A percentile compares a stretch with the other conserved stretches of the same genome.
Evolutionary conservation across 2,329 filamentous ascomycete genomes (phyloP).

Genomic region (Colletotrichum sp.): DNA sequence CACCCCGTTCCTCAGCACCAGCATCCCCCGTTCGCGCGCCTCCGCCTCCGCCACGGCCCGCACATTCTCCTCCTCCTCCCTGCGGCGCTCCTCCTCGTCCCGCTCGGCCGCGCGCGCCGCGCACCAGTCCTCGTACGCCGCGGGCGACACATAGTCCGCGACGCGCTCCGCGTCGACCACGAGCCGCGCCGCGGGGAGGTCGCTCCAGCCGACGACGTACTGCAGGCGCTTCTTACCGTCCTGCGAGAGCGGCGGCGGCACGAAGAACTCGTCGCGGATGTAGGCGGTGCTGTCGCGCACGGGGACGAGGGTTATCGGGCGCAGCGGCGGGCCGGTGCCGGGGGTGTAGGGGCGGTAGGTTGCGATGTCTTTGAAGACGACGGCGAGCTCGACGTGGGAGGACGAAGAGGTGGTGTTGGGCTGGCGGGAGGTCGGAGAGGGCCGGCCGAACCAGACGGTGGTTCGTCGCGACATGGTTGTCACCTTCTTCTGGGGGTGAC

Average conservation of each 20-base stretch:
- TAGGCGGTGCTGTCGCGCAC: conserved; percentile 58
- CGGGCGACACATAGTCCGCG: conserved; percentile 64
- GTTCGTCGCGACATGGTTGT: conserved; percentile 9
- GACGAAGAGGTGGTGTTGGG: not conserved
- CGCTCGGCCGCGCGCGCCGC: conserved; percentile 46
- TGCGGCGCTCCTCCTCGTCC: conserved; percentile 40
- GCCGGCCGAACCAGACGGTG: conserved; percentile 4
- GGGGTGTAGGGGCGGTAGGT: conserved; percentile 36
- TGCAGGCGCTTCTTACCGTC: conserved; percentile 50
- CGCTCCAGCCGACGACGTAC: conserved; percentile 61
- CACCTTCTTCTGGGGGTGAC: not conserved
- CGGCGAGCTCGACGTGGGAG: conserved; percentile 3
- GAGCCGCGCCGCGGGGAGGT: conserved; percentile 53
- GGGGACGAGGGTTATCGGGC: conserved; percentile 53
- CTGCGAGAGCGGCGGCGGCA: conserved; percentile 38
- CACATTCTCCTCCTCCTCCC: conserved; percentile 28
- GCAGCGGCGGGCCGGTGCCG: conserved; percentile 52
- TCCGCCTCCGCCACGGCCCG: conserved; percentile 1
- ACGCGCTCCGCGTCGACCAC: conserved; percentile 52
- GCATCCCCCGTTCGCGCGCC: not conserved
- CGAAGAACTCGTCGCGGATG: conserved; percentile 59
- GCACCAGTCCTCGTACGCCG: conserved; percentile 63
- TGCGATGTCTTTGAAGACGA: conserved; percentile 10
- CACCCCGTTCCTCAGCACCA: not conserved
- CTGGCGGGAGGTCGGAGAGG: not conserved